A percentile compares a stretch with the other conserved stretches of the same genome.
Evolutionary conservation across 306 rosid species (phyloP).

Genomic region (Lithocarpus polystachyus): DNA sequence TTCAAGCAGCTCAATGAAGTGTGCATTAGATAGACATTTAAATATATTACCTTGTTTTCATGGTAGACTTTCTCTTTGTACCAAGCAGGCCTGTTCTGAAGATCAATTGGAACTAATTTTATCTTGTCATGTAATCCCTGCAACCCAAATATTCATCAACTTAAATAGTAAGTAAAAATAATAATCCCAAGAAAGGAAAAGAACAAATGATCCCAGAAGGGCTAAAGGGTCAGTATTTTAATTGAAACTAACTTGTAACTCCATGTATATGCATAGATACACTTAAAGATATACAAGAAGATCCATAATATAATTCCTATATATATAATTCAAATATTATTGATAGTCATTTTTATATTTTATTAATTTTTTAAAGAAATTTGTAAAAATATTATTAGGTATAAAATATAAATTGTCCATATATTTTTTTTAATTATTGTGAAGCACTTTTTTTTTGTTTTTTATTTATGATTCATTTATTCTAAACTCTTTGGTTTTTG

Average conservation of each 20-base stretch:
- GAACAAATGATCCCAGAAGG: neutral
- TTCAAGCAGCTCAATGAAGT: neutral
- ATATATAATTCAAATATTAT: too few relatives aligned
- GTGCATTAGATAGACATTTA: neutral
- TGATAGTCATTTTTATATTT: too few relatives aligned
- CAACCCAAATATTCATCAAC: constrained; percentile 2
- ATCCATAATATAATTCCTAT: too few relatives aligned
- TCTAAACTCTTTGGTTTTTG: too few relatives aligned
- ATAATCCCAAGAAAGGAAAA: neutral
- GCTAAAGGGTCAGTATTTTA: neutral
- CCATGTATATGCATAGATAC: rapidly evolving
- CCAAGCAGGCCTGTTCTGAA: constrained; percentile 74
- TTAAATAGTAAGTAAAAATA: neutral
- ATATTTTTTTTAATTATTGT: too few relatives aligned
- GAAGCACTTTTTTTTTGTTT: too few relatives aligned
- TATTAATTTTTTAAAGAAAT: too few relatives aligned
- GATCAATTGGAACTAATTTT: constrained; percentile 61
- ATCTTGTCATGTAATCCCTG: constrained; percentile 76
- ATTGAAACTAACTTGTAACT: neutral
- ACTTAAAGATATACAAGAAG: too few relatives aligned
- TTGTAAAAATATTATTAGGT: too few relatives aligned
- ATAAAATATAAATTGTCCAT: too few relatives aligned
- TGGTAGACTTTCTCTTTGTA: constrained; percentile 77
- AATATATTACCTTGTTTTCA: constrained; percentile 45
- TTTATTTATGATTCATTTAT: too few relatives aligned